Percentiles rank a stretch among this genome's conserved stretches.
phyloP scores from a whole-genome alignment of 163 green algal species.

The Coccomyxa subellipsoidea region DNA sequence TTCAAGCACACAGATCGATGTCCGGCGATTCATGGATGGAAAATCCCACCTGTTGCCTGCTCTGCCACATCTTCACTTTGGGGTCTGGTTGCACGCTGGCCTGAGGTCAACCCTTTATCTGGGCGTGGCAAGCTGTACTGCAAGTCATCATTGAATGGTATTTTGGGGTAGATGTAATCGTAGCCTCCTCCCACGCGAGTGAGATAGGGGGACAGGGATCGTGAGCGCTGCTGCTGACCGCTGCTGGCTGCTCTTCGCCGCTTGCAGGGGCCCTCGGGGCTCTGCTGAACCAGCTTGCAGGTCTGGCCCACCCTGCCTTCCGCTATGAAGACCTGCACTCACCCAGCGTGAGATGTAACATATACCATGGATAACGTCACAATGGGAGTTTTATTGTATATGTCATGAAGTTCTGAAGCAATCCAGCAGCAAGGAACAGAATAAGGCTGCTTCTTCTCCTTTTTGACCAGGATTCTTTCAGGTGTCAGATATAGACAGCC shows the following conservation, averaged over 20 bases:
- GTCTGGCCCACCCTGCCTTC: constrained; percentile 2
- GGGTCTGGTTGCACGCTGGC: background rate
- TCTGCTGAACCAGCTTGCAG: background rate
- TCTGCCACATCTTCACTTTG: background rate
- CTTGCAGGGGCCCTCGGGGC: background rate
- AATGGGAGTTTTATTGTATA: no score
- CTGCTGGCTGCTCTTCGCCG: background rate
- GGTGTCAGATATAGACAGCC: background rate
- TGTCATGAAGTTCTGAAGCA: no score
- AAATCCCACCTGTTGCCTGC: background rate
- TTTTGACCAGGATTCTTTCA: background rate
- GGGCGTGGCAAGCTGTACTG: background rate
- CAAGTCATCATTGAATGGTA: background rate
- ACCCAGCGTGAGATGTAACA: background rate
- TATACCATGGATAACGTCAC: no score
- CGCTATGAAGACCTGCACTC: background rate
- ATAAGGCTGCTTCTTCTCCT: background rate
- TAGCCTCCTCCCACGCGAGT: background rate
- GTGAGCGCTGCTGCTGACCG: background rate
- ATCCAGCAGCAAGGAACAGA: no score
- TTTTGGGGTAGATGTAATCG: background rate
- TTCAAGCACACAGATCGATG: no score
- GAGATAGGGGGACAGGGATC: background rate
- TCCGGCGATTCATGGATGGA: background rate
- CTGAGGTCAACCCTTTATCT: background rate